Evolutionary conservation across 345 rosid genomes (phyloP).

Genomic region (Eucalyptus coolabah): DNA sequence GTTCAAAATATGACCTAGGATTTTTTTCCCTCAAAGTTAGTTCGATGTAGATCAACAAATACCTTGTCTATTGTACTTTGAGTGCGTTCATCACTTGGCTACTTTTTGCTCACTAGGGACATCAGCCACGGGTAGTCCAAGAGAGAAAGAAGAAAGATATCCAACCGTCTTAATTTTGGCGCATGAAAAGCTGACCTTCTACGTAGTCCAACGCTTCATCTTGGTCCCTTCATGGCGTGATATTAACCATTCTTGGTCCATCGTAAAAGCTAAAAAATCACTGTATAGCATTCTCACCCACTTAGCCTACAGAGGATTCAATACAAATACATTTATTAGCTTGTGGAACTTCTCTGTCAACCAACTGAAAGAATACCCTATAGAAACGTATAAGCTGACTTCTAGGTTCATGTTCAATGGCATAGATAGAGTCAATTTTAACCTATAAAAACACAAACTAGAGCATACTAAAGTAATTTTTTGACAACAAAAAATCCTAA

Average conservation of each 20-base stretch:
- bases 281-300: neutral
- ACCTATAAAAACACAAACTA: neutral
- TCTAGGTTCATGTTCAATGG: neutral
- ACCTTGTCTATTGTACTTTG: neutral
- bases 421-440: neutral
- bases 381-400: neutral
- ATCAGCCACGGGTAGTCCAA: neutral
- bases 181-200: neutral
- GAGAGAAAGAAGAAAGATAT: neutral
- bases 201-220: neutral
- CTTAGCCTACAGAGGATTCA: neutral
- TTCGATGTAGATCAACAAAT: neutral
- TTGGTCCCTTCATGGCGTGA: neutral
- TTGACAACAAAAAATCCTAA: no score
- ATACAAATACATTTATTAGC: neutral
- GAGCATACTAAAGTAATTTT: no score
- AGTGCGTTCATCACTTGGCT: neutral
- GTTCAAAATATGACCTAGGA: neutral
- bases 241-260: neutral
- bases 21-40: neutral
- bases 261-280: neutral
- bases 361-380: neutral
- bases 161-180: neutral
- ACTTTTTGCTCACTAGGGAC: neutral
- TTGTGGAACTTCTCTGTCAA: neutral